Conservation (phyloP, 768 basidiomycete genomes). For the Daedalea quercina region DNA sequence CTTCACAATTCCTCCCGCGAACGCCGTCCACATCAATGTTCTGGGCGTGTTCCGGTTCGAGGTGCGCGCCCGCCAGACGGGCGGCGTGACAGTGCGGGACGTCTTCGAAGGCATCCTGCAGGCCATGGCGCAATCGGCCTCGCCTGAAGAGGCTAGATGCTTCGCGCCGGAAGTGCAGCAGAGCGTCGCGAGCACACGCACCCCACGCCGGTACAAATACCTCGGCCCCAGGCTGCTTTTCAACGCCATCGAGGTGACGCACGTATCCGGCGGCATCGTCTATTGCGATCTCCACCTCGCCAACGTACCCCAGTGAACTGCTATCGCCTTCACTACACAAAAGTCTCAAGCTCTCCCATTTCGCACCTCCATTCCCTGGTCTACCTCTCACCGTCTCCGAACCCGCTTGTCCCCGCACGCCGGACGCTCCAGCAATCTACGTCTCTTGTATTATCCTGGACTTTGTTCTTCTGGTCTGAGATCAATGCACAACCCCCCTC, state of each 20-base stretch:
- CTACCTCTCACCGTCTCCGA: not conserved
- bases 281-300: constrained; percentile 4
- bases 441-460: not conserved
- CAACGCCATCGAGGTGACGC: constrained; percentile 1
- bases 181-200: not conserved
- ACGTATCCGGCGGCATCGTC: constrained; percentile 2
- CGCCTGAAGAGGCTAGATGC: not conserved
- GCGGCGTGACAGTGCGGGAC: constrained; percentile 9
- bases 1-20: constrained; percentile 2
- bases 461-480: not conserved
- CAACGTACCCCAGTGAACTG: constrained; percentile 23
- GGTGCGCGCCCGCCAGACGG: constrained; percentile 3
- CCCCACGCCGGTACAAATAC: not conserved
- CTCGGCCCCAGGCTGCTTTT: not conserved
- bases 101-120: constrained; percentile 5
- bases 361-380: too few relatives aligned
- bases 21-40: constrained; percentile 4
- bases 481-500: not conserved
- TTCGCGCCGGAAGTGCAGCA: not conserved
- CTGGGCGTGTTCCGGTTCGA: constrained; percentile 1
- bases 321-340: not conserved
- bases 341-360: too few relatives aligned
- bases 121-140: constrained; percentile 2
- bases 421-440: not conserved
- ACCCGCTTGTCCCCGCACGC: not conserved